Percentiles rank a stretch among this genome's conserved stretches.
Conservation (phyloP, 2,329 filamentous ascomycete species). For the Drechslerella dactyloides region DNA sequence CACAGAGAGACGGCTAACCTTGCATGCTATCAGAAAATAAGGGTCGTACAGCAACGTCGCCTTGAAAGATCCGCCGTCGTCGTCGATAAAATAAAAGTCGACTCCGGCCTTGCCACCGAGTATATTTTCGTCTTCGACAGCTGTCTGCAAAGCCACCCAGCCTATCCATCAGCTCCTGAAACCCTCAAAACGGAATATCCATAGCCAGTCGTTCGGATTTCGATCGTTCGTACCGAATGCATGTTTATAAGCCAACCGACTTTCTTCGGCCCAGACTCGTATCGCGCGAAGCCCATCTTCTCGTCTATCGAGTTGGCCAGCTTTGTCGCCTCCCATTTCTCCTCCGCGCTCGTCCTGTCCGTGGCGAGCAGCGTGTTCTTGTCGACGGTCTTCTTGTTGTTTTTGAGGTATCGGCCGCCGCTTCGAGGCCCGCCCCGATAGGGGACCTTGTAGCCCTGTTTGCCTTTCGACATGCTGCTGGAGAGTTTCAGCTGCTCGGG, state of each 20-base stretch:
- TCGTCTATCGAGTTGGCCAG: slow-evolving; percentile 92
- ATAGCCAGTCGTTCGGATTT: not conserved
- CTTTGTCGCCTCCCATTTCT: slow-evolving; percentile 84
- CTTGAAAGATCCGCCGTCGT: slow-evolving; percentile 89
- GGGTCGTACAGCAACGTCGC: slow-evolving; percentile 95
- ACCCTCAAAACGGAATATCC: not conserved
- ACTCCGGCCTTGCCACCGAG: slow-evolving; percentile 85
- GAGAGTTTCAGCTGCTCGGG: slow-evolving; percentile 1
- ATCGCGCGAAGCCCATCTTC: slow-evolving; percentile 88
- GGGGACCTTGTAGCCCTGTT: slow-evolving; percentile 54
- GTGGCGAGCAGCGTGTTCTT: slow-evolving; percentile 73
- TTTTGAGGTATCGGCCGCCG: slow-evolving; percentile 51
- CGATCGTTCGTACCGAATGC: slow-evolving; percentile 65
- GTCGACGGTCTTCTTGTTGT: slow-evolving; percentile 74
- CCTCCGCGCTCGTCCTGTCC: slow-evolving; percentile 88
- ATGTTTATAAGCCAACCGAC: slow-evolving; percentile 96
- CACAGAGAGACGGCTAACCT: slow-evolving; percentile 68
- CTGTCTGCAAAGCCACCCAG: slow-evolving; percentile 62
- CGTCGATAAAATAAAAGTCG: slow-evolving; percentile 96
- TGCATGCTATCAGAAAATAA: slow-evolving; percentile 91
- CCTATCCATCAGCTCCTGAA: slow-evolving; percentile 2
- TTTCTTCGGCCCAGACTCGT: slow-evolving; percentile 83
- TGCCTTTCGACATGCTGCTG: slow-evolving; percentile 37
- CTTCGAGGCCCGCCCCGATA: slow-evolving; percentile 70
- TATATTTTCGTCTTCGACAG: slow-evolving; percentile 80